Conservation (phyloP, 345 rosid species). For the Brassica carinata region DNA sequence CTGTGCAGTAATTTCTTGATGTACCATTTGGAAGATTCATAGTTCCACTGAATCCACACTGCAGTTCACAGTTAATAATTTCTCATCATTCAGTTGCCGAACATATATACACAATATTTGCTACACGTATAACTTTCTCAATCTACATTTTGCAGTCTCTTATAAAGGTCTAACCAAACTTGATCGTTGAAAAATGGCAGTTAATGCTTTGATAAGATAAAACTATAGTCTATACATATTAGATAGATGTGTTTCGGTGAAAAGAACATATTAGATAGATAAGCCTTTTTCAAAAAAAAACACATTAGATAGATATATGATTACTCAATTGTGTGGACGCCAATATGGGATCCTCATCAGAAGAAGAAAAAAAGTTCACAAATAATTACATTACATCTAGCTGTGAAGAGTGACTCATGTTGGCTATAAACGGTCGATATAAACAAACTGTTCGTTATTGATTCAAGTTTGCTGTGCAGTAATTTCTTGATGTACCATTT, state of each 20-base stretch:
- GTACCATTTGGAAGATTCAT: neutral
- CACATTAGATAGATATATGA: neutral
- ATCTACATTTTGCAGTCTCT: neutral
- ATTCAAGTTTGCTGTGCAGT: neutral
- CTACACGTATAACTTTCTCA: neutral
- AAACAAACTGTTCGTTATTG: neutral
- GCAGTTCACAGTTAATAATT: neutral
- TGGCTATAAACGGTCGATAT: neutral
- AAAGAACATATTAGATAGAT: no score
- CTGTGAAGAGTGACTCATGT: neutral
- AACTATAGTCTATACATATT: neutral
- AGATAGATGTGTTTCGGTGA: neutral
- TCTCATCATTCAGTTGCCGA: neutral
- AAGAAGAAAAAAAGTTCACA: neutral
- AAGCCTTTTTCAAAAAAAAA: no score
- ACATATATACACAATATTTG: neutral
- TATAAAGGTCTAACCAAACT: neutral
- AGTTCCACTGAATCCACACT: neutral
- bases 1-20: neutral
- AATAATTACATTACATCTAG: neutral
- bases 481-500: neutral
- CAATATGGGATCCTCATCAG: neutral
- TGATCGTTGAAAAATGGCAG: neutral
- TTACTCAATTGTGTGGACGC: no score
- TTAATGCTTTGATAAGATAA: neutral